Conservation (phyloP, 2,329 filamentous ascomycete species). For the Pseudogymnoascus sp. region DNA sequence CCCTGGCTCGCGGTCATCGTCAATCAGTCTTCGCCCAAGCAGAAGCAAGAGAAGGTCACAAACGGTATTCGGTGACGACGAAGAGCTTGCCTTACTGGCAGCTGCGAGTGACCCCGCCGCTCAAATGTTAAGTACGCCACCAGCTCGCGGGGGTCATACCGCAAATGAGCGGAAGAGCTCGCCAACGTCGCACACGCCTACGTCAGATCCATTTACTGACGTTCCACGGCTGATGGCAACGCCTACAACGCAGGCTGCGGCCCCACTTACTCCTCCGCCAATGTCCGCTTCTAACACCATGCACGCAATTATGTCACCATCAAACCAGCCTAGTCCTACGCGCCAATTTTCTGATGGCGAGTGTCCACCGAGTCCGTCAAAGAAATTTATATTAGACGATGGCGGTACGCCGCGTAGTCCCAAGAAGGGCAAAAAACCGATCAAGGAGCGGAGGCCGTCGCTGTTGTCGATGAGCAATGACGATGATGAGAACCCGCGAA, state of each 20-base stretch:
- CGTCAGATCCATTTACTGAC: not conserved
- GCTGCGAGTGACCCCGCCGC: not conserved
- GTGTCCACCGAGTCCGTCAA: not conserved
- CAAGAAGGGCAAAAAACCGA: not conserved
- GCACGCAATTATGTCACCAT: slow-evolving; percentile 12
- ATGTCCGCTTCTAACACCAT: not conserved
- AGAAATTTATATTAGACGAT: slow-evolving; percentile 1
- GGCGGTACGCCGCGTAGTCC: slow-evolving; percentile 12
- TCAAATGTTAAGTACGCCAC: not conserved
- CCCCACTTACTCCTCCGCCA: slow-evolving; percentile 7
- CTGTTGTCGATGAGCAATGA: not conserved
- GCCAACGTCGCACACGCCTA: not conserved
- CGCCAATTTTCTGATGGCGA: not conserved
- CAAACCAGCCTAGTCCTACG: slow-evolving; percentile 4
- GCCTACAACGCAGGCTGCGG: not conserved
- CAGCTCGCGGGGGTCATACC: not conserved
- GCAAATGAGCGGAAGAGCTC: not conserved
- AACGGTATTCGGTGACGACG: not conserved
- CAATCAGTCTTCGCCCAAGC: not conserved
- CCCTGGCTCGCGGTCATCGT: not conserved
- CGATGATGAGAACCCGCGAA: not conserved
- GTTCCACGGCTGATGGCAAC: not conserved
- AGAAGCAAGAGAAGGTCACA: not conserved
- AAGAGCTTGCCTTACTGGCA: not conserved
- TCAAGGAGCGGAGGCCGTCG: not conserved